A percentile compares a stretch with the other conserved stretches of the same genome.
These are phyloP conservation scores for Pseudotsuga menziesii DNA, from an alignment of 75 land plant genomes.

Conservation along the genomic window DNA sequence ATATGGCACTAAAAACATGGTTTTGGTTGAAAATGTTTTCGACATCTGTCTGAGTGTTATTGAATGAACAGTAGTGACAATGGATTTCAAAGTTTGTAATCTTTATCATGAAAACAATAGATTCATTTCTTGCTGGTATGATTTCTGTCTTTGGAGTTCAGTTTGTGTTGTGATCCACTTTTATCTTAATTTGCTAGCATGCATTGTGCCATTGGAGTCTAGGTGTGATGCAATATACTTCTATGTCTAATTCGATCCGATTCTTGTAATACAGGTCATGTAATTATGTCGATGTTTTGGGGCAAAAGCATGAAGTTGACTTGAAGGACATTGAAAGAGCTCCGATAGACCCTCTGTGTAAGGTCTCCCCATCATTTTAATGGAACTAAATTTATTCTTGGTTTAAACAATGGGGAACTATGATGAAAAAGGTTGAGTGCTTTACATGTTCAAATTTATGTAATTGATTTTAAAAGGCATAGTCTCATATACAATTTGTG, in stretches of 20 bases:
- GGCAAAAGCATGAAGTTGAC: conserved; percentile 49
- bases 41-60: too few relatives aligned
- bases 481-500: not conserved
- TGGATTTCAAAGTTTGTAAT: too few relatives aligned
- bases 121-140: too few relatives aligned
- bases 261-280: conserved; percentile 41
- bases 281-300: conserved; percentile 56
- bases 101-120: too few relatives aligned
- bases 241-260: not conserved
- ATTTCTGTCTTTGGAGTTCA: too few relatives aligned
- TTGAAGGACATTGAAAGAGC: conserved; percentile 34
- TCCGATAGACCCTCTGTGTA: conserved; percentile 53
- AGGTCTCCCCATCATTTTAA: conserved; percentile 7
- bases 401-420: not conserved
- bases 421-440: not conserved
- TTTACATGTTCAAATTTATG: not conserved
- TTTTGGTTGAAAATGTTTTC: too few relatives aligned
- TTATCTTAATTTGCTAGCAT: too few relatives aligned
- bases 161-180: too few relatives aligned
- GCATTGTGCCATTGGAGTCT: too few relatives aligned
- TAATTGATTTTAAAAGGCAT: not conserved
- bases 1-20: too few relatives aligned
- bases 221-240: too few relatives aligned
- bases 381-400: not conserved
- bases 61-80: too few relatives aligned